Conservation (phyloP, 2,329 filamentous ascomycete genomes). For the Bipolaris gigantea region DNA sequence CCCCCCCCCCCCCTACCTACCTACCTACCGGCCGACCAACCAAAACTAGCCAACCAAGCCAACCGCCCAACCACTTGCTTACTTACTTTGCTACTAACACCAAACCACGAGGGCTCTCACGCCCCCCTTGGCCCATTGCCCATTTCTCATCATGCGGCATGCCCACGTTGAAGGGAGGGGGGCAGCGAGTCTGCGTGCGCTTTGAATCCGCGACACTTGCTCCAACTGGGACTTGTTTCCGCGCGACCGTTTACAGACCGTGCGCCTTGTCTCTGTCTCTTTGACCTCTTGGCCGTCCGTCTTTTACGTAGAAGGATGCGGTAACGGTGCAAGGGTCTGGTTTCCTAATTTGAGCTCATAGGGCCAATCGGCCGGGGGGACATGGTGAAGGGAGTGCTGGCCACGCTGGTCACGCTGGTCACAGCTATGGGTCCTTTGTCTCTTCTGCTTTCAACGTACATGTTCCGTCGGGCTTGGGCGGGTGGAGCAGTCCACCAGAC, state of each 20-base stretch:
- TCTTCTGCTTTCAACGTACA: neutral
- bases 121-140: slow-evolving; percentile 7
- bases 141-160: slow-evolving; percentile 26
- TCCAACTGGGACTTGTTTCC: slow-evolving; percentile 31
- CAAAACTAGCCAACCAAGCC: neutral
- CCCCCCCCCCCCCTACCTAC: too few species aligned
- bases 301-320: slow-evolving; percentile 12
- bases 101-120: slow-evolving; percentile 14
- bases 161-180: slow-evolving; percentile 18
- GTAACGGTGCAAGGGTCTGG: slow-evolving; percentile 25
- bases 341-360: slow-evolving; percentile 15
- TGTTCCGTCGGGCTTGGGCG: neutral
- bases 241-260: slow-evolving; percentile 15
- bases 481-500: slow-evolving; percentile 5
- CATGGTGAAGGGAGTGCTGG: neutral
- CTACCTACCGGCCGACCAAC: too few species aligned
- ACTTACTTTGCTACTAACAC: slow-evolving; percentile 1
- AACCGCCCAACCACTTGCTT: slow-evolving; percentile 1
- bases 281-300: neutral
- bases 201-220: slow-evolving; percentile 23
- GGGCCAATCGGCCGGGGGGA: slow-evolving; percentile 19
- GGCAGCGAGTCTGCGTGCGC: neutral
- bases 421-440: neutral
- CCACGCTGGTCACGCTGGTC: slow-evolving; percentile 24
- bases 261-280: slow-evolving; percentile 1